Evolutionary conservation across 805 yeast genomes (phyloP), one percentile per base, ranked within the genome.

Genomic region (Ogataea zsoltii): DNA sequence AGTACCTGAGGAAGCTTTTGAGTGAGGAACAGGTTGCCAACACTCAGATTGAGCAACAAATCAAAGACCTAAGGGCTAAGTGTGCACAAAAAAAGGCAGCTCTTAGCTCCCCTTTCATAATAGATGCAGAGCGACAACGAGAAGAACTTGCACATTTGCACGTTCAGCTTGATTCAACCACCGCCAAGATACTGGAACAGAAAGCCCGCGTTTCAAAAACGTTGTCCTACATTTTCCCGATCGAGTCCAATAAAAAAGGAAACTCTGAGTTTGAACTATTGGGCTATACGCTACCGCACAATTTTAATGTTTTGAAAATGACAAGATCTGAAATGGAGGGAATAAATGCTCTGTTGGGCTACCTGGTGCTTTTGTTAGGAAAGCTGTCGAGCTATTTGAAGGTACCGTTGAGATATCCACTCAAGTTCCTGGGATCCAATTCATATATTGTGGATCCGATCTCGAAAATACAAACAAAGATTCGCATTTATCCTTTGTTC

Each of bases 391-490:
- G 51, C 17, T 75, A 77, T 45, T 58, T 79, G 42, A 60, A 60
- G 16, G 66, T 75, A 2, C 71, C 79, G 3, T 56, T 79, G 32
- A 67, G 80, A 33, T 79, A 77, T 49, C 82, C 81, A 0, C 61
- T 77, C 3, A 68, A 69, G 40, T 69, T 70, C 23, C 64, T 65
- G 38, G 83, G 83, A 1, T 71, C 77, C 17, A 70, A 66, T 41
- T 72, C 80, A 1, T 75, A 69, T 47, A 70, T 79, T 17, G 58
- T 67, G 29, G 82, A 79, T 56, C 75, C 76, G 2, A 70, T 78
- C 13, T 68, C 77, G 28, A 58, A 60, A 15, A 62, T 72, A 19
- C 50, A 48, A 15, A 50, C 50, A 3, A 49, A 74, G 66, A 13
- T 65, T 64, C 33, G 62, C 50, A 53, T 70, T 31, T 77, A 75